Base-by-base conservation (phyloP, 2,329 filamentous ascomycete species). In the Aspergillus clavatus region DNA sequence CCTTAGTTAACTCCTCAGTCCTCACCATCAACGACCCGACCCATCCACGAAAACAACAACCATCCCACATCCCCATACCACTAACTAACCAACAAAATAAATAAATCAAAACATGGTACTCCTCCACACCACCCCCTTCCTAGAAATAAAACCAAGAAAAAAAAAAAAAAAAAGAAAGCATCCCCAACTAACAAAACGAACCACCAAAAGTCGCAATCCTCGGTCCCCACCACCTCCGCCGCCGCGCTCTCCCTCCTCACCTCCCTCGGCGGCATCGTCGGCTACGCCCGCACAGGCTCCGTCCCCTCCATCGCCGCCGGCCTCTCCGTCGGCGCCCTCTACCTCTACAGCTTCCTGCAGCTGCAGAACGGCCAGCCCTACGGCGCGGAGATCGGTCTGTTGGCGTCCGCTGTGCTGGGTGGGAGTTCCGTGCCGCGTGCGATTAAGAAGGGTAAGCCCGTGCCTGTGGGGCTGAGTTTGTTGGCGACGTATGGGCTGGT, bases 261-360 rank as follows among this genome's bases (percentile, higher is more conserved):
- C 47, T 89, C 90, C 41, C 78, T 85, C 46, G 93, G 93, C 58
- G 93, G 93, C 53, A 84, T 87, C 48, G 86, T 87, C 63, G 93
- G 93, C 63, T 98, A 89, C 70, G 75, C 84, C 36, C 83, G 84
- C 65, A 93, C 90, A 0, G 81, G 88, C 47, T 97, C 90, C 19
- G 67, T 95, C 40, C 91, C 91, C 28, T 95, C 89, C 10, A 78
- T 97, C 56, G 82, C 81, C 10, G 93, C 93, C 11, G 93, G 93
- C 42, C 75, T 88, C 55, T 83, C 84, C 26, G 89, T 98, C 54
- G 93, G 93, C 37, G 71, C 76, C 12, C 70, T 88, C 48, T 86
- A 98, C 70, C 83, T 82, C 19, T 74, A 95, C 35, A 88, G 89
- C 52, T 90, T 86, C 53, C 83, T 87, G 62, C 86, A 90, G 47